Evolutionary conservation across 768 basidiomycete genomes (phyloP).

Genomic region (Mycena amicta): DNA sequence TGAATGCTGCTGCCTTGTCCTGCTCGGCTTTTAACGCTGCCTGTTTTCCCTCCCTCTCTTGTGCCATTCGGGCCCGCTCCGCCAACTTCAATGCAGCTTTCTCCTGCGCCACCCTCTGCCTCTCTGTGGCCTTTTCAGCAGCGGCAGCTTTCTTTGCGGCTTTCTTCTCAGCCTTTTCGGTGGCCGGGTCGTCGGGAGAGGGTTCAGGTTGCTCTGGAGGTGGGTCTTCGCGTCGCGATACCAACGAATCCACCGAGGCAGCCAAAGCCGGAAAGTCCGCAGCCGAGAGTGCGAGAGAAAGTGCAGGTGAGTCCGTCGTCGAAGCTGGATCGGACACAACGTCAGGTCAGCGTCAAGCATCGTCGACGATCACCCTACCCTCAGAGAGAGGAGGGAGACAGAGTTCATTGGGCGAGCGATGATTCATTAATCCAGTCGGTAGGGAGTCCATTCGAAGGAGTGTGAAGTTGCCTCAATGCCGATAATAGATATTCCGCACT

Average conservation of each 20-base stretch:
- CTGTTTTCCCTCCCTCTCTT: conserved; percentile 57
- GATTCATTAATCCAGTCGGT: conserved; percentile 40
- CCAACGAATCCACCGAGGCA: conserved; percentile 34
- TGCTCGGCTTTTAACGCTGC: conserved; percentile 41
- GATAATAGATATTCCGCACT: conserved; percentile 83
- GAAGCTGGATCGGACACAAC: conserved; percentile 43
- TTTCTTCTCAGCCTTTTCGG: conserved; percentile 62
- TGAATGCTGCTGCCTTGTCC: conserved; percentile 32
- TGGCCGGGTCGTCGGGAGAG: conserved; percentile 40
- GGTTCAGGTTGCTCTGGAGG: conserved; percentile 33
- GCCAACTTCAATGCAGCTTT: conserved; percentile 56
- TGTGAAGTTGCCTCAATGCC: conserved; percentile 56
- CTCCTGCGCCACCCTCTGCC: conserved; percentile 58
- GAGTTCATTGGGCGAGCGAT: conserved; percentile 34
- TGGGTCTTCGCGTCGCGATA: conserved; percentile 28
- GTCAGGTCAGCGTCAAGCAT: conserved; percentile 55
- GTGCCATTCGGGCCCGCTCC: conserved; percentile 55
- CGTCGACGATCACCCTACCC: conserved; percentile 49
- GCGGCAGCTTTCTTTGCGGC: conserved; percentile 67
- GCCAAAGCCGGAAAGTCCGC: conserved; percentile 79
- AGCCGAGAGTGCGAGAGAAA: conserved; percentile 62
- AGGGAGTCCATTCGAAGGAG: conserved; percentile 40
- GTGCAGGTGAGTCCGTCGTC: conserved; percentile 45
- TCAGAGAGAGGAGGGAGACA: conserved; percentile 54
- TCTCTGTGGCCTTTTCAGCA: conserved; percentile 62